A percentile compares a stretch with the other conserved stretches of the same genome.
These are phyloP conservation scores for Pseudogymnoascus verrucosus DNA, from an alignment of 2,329 filamentous ascomycete species.

Conservation along the genomic window DNA sequence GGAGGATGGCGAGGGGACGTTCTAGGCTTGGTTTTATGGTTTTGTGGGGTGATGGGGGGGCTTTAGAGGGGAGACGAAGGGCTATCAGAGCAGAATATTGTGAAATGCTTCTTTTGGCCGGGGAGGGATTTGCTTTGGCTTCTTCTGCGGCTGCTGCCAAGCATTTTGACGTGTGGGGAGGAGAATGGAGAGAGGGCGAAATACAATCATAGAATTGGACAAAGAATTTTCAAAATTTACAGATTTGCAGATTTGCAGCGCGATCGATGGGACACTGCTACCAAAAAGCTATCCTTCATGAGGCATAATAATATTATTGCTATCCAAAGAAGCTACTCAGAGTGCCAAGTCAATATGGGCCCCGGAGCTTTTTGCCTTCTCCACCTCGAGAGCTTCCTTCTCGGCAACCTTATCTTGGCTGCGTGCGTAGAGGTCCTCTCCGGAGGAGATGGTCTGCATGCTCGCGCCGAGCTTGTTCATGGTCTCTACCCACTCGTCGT, in stretches of 20 bases:
- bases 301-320: neutral
- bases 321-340: neutral
- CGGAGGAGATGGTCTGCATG: constrained; percentile 77
- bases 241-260: neutral
- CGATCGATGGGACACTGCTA: neutral
- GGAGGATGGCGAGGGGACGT: constrained; percentile 49
- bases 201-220: neutral
- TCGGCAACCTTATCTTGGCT: constrained; percentile 1
- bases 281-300: neutral
- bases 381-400: constrained; percentile 4
- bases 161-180: neutral
- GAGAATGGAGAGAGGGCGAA: neutral
- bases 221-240: neutral
- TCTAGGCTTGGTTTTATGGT: neutral
- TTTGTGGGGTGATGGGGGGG: constrained; percentile 1
- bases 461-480: constrained; percentile 93
- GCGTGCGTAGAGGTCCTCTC: constrained; percentile 51
- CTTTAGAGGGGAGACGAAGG: neutral
- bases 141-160: neutral
- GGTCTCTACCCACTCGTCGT: constrained; percentile 92
- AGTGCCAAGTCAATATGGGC: constrained; percentile 20
- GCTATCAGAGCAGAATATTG: constrained; percentile 40
- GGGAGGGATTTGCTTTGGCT: neutral
- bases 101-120: constrained; percentile 36
- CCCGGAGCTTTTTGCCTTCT: constrained; percentile 11